phyloP scores from a whole-genome alignment of 495 filamentous ascomycete species.

The Sabuloglossum arenarium region DNA sequence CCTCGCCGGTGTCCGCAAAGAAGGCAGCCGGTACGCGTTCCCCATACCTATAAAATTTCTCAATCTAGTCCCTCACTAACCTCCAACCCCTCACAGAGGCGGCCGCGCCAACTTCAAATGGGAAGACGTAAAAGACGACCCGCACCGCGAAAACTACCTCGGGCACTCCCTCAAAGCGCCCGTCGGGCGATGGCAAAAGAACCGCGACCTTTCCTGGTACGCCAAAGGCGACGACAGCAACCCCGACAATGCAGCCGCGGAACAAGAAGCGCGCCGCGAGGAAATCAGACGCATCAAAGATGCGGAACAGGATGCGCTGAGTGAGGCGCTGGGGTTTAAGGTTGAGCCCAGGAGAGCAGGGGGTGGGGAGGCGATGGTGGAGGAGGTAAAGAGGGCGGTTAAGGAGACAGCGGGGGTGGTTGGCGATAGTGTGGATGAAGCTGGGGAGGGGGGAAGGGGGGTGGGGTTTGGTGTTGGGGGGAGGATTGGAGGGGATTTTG shows the following conservation, averaged over 20 bases:
- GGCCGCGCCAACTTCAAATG: constrained; percentile 87
- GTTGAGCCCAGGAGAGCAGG: constrained; percentile 17
- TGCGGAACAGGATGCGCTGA: constrained; percentile 78
- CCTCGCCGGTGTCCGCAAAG: constrained; percentile 76
- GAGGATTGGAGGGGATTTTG: background rate
- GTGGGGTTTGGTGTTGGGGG: background rate
- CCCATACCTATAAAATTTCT: constrained; percentile 1
- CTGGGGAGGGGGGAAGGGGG: constrained; percentile 16
- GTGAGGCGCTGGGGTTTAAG: constrained; percentile 59
- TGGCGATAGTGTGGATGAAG: constrained; percentile 17
- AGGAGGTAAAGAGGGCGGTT: constrained; percentile 9
- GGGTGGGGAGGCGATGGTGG: background rate
- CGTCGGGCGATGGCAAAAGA: constrained; percentile 88
- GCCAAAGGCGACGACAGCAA: constrained; percentile 34
- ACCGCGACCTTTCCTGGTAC: constrained; percentile 77
- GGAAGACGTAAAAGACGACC: constrained; percentile 74
- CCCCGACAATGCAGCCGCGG: constrained; percentile 10
- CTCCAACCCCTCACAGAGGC: constrained; percentile 34
- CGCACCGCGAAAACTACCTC: constrained; percentile 90
- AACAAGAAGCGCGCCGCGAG: constrained; percentile 51
- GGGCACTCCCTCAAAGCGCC: constrained; percentile 90
- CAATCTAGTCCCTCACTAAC: background rate
- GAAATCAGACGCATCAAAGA: constrained; percentile 72
- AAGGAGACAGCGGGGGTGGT: too few species aligned
- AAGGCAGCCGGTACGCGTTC: constrained; percentile 47